phyloP scores from a whole-genome alignment of 345 rosid genomes.

The Sisymbrium irio region DNA sequence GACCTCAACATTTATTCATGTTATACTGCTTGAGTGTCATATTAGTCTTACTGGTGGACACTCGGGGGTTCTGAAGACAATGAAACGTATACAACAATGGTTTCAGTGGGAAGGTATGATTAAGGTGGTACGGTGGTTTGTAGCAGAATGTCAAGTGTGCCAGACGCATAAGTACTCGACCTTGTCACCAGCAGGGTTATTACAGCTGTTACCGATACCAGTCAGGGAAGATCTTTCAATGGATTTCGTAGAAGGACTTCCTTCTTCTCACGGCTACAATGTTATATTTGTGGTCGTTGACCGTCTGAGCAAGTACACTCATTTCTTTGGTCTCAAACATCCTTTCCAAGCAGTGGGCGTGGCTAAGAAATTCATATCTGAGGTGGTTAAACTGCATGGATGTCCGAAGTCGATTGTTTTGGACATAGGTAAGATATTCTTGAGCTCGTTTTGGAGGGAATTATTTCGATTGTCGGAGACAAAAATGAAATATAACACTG shows the following conservation, averaged over 20 bases:
- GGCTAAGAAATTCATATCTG: not conserved
- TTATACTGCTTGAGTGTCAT: no score
- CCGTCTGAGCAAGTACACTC: not conserved
- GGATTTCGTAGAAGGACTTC: no score
- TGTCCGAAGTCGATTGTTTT: not conserved
- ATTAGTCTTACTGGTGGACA: no score
- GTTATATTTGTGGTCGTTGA: not conserved
- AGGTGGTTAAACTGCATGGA: not conserved
- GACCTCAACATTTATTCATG: no score
- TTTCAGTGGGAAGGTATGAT: no score
- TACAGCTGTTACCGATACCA: not conserved
- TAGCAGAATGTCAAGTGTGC: not conserved
- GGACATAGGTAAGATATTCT: not conserved
- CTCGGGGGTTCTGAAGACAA: no score
- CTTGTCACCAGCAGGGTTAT: not conserved
- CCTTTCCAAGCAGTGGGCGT: not conserved
- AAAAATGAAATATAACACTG: not conserved
- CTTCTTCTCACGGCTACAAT: not conserved
- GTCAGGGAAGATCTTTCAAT: no score
- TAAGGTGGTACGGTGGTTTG: not conserved
- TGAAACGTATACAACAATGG: no score
- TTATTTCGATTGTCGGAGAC: not conserved
- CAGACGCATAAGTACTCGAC: not conserved
- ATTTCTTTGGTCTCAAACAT: not conserved
- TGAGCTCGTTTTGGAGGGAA: not conserved